phyloP scores from a whole-genome alignment of 352 stramenopile genomes.

The Peronospora destructor region DNA sequence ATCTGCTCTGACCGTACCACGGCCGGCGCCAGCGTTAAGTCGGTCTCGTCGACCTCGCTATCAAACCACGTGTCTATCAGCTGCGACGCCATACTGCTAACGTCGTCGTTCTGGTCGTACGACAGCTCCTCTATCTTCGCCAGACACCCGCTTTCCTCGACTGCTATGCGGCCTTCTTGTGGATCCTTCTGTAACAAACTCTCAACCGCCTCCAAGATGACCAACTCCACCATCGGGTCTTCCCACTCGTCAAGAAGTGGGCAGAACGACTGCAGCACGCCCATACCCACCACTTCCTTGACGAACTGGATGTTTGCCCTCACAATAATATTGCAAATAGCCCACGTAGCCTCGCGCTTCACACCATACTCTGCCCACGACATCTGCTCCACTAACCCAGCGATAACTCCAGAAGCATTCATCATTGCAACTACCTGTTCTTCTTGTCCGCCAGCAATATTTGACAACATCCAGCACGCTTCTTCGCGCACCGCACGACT shows the following conservation, averaged over 20 bases:
- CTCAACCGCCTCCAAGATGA: conserved; percentile 77
- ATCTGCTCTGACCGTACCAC: conserved; percentile 37
- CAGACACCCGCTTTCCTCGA: conserved; percentile 76
- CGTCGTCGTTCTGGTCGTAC: conserved; percentile 76
- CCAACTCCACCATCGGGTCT: conserved; percentile 79
- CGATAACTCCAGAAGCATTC: conserved; percentile 55
- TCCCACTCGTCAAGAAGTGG: conserved; percentile 78
- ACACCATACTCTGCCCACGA: conserved; percentile 83
- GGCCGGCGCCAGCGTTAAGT: conserved; percentile 38
- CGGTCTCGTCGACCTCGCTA: conserved; percentile 40
- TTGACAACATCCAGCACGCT: conserved; percentile 83
- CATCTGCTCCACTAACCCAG: conserved; percentile 71
- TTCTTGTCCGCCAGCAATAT: conserved; percentile 69
- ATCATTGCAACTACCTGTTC: conserved; percentile 76
- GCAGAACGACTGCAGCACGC: conserved; percentile 64
- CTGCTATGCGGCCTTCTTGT: conserved; percentile 46
- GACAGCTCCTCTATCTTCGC: conserved; percentile 76
- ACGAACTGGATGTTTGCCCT: conserved; percentile 53
- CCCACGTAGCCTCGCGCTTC: conserved; percentile 80
- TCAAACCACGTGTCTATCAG: conserved; percentile 84
- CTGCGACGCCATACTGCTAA: conserved; percentile 63
- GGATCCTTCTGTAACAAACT: conserved; percentile 64
- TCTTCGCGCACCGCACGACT: conserved; percentile 77
- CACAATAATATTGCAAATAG: conserved; percentile 83
- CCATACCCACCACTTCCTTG: conserved; percentile 58